Evolutionary conservation across 2,329 filamentous ascomycete genomes (phyloP).

Genomic region (Celoporthe dispersa): DNA sequence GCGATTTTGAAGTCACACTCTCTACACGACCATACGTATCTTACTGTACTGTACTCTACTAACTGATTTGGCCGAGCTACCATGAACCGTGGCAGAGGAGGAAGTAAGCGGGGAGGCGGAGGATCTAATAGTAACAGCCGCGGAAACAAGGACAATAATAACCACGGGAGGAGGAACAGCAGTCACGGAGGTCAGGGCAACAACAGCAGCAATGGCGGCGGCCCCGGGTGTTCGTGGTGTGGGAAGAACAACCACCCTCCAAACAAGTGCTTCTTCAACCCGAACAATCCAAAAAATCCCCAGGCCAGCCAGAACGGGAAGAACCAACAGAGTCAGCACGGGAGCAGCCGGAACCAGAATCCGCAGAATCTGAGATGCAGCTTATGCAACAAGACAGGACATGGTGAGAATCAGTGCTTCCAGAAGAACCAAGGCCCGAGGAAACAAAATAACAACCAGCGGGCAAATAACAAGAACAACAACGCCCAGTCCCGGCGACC

Average conservation of each 20-base stretch:
- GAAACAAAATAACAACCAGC: constrained; percentile 1
- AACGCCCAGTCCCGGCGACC: neutral
- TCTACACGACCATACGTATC: neutral
- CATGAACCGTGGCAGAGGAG: neutral
- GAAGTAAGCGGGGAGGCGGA: neutral
- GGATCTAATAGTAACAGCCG: neutral
- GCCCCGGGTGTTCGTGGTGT: neutral
- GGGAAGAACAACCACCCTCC: neutral
- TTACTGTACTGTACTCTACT: constrained; percentile 1
- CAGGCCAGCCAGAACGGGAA: neutral
- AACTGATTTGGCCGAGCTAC: neutral
- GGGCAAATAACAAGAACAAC: neutral
- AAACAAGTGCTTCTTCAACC: constrained; percentile 3
- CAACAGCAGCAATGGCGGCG: neutral
- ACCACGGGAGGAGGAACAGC: neutral
- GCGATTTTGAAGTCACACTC: neutral
- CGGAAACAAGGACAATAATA: neutral
- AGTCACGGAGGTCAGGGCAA: neutral
- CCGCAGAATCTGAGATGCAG: neutral
- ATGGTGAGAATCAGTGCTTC: neutral
- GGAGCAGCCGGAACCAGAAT: neutral
- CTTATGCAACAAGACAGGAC: constrained; percentile 7
- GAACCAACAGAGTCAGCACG: no score
- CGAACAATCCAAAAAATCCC: neutral
- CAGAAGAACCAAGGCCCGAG: neutral